Base-by-base conservation (phyloP, 148 eudicot species). In the Dianthus caryophyllus region DNA sequence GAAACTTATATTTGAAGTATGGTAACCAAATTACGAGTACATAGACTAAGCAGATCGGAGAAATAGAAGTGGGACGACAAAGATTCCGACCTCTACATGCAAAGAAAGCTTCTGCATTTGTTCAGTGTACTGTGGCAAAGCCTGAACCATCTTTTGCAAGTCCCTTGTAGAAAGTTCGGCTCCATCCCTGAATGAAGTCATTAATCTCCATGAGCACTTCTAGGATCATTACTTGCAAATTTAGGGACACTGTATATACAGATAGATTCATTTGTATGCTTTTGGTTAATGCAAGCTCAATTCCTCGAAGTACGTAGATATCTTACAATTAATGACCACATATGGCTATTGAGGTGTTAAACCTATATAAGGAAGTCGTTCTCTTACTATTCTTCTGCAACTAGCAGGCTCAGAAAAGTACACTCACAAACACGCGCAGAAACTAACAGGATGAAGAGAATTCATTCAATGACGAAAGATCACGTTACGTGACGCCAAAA, bases 61-160 rank as follows among this genome's bases (percentile, higher is more conserved):
- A 41, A 11, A n/a, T 15, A 49, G 5, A 48, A 11, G 27, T 21
- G 26, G 21, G 31, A 20, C 59, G 33, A 70, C 30, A 54, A 59
- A 66, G 25, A 58, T 64, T 51, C 77, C 57, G 50, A 90, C 99
- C 97, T 87, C 96, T 57, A 94, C 99, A 71, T 94, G 99, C 67
- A 82, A 64, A 72, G 99, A 86, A 70, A 94, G 91, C 76, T 78
- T 90, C n/a, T 88, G 93, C 88, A 86, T 85, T 73, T 83, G 88
- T 81, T 94, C 97, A 66, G 87, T 88, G 72, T 94, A 94, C 57
- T 90, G 88, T 33, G 99, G 99, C 77, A 94, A 81, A 74, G 99
- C 97, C 79, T 94, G 97, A 73, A 94, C 97, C 96, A 94, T 88
- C 69, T 90, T 94, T 76, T 94, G 97, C 87, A 94, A 73, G 78